Conservation (phyloP, 495 filamentous ascomycete species). For the Immersiella caudata region DNA sequence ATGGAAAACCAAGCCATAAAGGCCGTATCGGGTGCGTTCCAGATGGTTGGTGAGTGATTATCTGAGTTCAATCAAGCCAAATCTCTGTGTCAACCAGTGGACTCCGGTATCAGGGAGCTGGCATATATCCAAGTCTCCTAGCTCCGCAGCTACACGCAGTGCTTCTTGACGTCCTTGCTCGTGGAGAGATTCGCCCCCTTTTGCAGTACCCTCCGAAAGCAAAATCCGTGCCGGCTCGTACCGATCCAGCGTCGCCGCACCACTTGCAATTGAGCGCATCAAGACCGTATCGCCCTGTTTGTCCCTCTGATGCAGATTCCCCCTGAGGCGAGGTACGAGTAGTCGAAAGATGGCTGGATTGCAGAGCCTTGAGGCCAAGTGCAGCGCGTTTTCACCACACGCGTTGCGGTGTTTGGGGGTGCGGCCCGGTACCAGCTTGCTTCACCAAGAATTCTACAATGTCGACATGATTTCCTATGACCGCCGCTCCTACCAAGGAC, state of each 20-base stretch:
- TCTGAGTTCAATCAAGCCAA: no score
- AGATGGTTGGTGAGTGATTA: no score
- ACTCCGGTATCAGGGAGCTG: no score
- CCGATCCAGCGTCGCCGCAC: not conserved
- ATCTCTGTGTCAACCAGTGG: no score
- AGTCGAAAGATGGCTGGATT: not conserved
- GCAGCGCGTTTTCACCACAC: not conserved
- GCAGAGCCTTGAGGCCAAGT: constrained; percentile 8
- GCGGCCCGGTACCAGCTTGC: not conserved
- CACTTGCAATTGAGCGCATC: not conserved
- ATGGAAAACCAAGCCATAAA: no score
- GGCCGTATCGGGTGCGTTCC: no score
- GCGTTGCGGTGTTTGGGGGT: not conserved
- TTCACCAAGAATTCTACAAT: constrained; percentile 4
- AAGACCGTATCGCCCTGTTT: constrained; percentile 13
- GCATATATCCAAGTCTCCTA: not conserved
- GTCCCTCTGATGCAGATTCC: not conserved
- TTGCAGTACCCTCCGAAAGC: not conserved
- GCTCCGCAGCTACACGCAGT: not conserved
- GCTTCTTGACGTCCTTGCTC: not conserved
- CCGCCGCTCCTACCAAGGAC: not conserved
- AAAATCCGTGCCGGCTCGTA: not conserved
- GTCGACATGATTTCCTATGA: not conserved
- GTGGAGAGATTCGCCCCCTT: not conserved
- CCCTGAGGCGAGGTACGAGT: not conserved